phyloP scores from a whole-genome alignment of 2,329 filamentous ascomycete species.

The Cryphonectria naterciae region DNA sequence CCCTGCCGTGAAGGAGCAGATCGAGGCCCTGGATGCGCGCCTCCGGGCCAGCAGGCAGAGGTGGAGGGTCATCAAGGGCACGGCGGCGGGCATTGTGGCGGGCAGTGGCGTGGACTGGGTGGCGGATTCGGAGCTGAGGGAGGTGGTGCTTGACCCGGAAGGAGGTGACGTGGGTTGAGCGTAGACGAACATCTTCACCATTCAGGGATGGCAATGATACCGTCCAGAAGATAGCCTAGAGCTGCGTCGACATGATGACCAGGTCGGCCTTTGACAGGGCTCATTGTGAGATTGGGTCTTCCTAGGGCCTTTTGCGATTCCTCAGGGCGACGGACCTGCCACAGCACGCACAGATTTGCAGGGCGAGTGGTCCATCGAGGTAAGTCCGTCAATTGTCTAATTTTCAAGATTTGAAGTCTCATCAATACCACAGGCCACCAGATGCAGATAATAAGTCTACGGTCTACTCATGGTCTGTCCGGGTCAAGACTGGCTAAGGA shows the following conservation, averaged over 20 bases:
- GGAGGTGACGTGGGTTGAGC: slow-evolving; percentile 35
- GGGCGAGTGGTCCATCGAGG: not conserved
- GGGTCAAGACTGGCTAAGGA: not conserved
- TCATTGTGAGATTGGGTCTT: not conserved
- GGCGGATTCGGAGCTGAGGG: slow-evolving; percentile 66
- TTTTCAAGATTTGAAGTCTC: not conserved
- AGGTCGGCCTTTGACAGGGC: not conserved
- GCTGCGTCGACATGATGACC: not conserved
- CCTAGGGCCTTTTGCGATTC: not conserved
- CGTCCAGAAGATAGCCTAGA: not conserved
- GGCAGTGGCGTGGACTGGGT: slow-evolving; percentile 86
- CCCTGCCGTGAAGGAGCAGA: slow-evolving; percentile 55
- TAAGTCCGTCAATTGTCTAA: not conserved
- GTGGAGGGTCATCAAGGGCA: slow-evolving; percentile 77
- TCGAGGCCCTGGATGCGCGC: slow-evolving; percentile 61
- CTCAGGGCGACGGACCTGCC: not conserved
- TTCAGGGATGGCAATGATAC: not conserved
- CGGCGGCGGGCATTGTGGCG: slow-evolving; percentile 76
- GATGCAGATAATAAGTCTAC: not conserved
- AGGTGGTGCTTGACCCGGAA: slow-evolving; percentile 73
- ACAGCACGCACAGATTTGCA: not conserved
- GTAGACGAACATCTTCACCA: not conserved
- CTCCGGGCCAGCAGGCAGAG: slow-evolving; percentile 66
- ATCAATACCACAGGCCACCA: not conserved
- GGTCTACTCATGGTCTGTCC: not conserved